These are phyloP conservation scores for Arachis monticola DNA, from an alignment of 331 rosid species.

Conservation along the genomic window DNA sequence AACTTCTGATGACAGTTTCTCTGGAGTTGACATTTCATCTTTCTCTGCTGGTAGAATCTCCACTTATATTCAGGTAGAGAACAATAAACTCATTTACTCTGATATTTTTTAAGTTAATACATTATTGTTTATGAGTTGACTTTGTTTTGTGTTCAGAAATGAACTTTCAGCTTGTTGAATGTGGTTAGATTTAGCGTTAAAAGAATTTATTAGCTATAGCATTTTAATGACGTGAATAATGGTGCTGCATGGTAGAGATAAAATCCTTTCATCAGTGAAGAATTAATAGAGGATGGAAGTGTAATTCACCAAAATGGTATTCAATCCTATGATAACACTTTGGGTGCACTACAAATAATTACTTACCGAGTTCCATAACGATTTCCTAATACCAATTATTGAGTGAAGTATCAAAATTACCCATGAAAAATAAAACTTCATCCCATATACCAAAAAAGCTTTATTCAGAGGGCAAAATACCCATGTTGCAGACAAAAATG, in stretches of 20 bases:
- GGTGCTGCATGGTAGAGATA: constrained; percentile 26
- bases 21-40: constrained; percentile 51
- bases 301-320: not conserved
- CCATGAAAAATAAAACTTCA: no score
- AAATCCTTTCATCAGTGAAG: constrained; percentile 10
- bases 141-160: constrained; percentile 14
- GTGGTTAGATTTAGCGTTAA: constrained; percentile 26
- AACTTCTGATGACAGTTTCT: constrained; percentile 45
- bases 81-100: constrained; percentile 26
- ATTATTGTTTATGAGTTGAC: constrained; percentile 14
- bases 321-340: not conserved
- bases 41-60: constrained; percentile 56
- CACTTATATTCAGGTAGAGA: constrained; percentile 57
- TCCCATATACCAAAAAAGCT: no score
- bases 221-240: constrained; percentile 21
- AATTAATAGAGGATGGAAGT: not conserved
- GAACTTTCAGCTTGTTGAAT: constrained; percentile 28
- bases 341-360: not conserved
- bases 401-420: no score
- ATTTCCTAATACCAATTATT: not conserved
- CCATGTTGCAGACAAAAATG: no score
- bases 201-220: constrained; percentile 22
- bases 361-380: not conserved
- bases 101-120: not conserved
- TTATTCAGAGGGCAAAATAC: no score